These are phyloP conservation scores for Letharia lupina DNA, from an alignment of 495 filamentous ascomycete genomes.

Conservation along the genomic window DNA sequence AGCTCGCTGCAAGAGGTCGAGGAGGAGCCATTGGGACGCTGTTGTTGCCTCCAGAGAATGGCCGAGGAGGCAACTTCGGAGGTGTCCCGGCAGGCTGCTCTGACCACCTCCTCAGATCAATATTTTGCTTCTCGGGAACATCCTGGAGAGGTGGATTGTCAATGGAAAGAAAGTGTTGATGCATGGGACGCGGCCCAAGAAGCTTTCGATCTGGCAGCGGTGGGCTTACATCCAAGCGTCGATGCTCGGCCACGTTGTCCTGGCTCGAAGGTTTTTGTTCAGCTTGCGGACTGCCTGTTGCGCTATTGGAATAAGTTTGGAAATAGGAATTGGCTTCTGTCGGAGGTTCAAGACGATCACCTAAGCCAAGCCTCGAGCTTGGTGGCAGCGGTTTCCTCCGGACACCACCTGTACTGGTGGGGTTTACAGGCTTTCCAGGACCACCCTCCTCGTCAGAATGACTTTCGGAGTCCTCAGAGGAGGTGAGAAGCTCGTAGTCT, in stretches of 20 bases:
- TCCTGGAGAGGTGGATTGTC: constrained; percentile 5
- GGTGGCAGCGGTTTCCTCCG: constrained; percentile 43
- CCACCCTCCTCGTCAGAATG: neutral
- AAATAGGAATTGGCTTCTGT: constrained; percentile 8
- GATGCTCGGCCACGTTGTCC: constrained; percentile 78
- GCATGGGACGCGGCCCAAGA: constrained; percentile 23
- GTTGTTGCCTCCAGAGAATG: constrained; percentile 2
- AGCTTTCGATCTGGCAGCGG: constrained; percentile 15
- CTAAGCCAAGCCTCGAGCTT: constrained; percentile 50
- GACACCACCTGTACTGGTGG: neutral
- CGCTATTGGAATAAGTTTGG: neutral
- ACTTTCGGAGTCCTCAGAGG: constrained; percentile 12
- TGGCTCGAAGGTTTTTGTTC: constrained; percentile 31
- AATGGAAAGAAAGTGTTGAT: constrained; percentile 9
- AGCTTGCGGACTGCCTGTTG: neutral
- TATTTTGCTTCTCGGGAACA: constrained; percentile 13
- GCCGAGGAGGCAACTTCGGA: constrained; percentile 30
- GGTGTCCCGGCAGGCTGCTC: constrained; percentile 22
- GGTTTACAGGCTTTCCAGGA: neutral
- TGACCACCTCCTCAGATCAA: constrained; percentile 18
- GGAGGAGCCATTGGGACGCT: constrained; percentile 25
- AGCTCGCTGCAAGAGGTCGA: neutral
- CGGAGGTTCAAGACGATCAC: constrained; percentile 41
- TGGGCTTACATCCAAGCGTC: constrained; percentile 63
- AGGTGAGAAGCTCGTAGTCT: constrained; percentile 43